phyloP scores from a whole-genome alignment of 768 basidiomycete genomes.

The Lactifluus pinguis region DNA sequence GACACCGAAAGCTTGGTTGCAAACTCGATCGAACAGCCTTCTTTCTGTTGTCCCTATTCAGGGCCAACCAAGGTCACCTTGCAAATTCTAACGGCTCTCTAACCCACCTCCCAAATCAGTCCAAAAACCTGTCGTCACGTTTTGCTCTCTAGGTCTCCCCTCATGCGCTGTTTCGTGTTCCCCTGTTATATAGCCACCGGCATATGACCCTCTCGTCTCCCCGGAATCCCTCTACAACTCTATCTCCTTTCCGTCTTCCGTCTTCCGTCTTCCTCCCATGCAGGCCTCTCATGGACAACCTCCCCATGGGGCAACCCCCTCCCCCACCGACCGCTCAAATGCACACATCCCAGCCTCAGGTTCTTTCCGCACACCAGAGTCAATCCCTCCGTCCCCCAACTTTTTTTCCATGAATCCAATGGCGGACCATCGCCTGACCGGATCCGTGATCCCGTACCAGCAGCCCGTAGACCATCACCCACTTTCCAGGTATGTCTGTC shows the following conservation, averaged over 20 bases:
- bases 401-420: slow-evolving; percentile 4
- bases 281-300: slow-evolving; percentile 10
- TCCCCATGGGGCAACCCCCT: slow-evolving; percentile 6
- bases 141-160: background rate
- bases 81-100: too few species aligned
- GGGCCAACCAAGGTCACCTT: too few species aligned
- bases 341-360: background rate
- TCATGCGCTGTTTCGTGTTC: background rate
- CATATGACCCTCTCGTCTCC: slow-evolving; percentile 3
- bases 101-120: background rate
- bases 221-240: background rate
- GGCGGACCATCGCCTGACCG: slow-evolving; percentile 9
- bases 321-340: slow-evolving; percentile 4
- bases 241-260: background rate
- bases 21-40: too few species aligned
- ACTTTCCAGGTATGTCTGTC: background rate
- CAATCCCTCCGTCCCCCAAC: background rate
- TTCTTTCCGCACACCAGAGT: slow-evolving; percentile 4
- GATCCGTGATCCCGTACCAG: slow-evolving; percentile 8
- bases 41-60: too few species aligned
- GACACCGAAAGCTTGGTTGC: too few species aligned
- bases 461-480: slow-evolving; percentile 5
- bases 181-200: slow-evolving; percentile 5
- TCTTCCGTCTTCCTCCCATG: background rate
- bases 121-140: slow-evolving; percentile 8